Conservation (phyloP, 352 stramenopile species). For the Elongisporangium prolatum region DNA sequence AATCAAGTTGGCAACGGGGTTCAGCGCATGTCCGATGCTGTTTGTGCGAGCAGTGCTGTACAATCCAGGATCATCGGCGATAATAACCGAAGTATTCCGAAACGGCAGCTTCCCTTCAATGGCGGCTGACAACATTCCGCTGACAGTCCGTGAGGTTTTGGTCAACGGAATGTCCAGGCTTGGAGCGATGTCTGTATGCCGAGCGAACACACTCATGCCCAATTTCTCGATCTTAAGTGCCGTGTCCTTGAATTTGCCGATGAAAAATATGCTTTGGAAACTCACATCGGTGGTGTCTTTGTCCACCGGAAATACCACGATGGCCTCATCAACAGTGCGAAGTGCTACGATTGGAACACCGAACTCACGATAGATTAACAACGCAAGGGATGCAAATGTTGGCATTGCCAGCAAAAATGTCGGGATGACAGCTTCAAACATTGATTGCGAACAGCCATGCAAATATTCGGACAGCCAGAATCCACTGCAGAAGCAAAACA, state of each 20-base stretch:
- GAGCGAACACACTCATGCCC: conserved; percentile 30
- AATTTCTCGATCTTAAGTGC: conserved; percentile 56
- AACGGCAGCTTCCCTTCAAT: conserved; percentile 25
- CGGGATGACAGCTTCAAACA: conserved; percentile 53
- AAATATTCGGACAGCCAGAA: conserved; percentile 70
- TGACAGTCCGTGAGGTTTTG: conserved; percentile 35
- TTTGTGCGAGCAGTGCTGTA: neutral
- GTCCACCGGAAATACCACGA: conserved; percentile 45
- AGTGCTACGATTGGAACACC: conserved; percentile 48
- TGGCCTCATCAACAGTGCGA: conserved; percentile 45
- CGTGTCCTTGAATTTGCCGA: conserved; percentile 41
- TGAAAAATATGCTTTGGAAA: conserved; percentile 63
- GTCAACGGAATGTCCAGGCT: conserved; percentile 19
- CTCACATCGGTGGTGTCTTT: conserved; percentile 34
- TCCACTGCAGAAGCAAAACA: conserved; percentile 15
- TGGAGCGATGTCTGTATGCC: conserved; percentile 47
- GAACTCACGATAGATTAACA: conserved; percentile 68
- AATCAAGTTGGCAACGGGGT: neutral
- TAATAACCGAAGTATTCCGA: conserved; percentile 16
- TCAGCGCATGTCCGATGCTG: neutral
- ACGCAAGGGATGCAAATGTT: conserved; percentile 39
- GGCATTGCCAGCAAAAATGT: conserved; percentile 45
- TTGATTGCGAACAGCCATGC: conserved; percentile 41
- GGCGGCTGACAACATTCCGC: conserved; percentile 19
- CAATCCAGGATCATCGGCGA: conserved; percentile 9